These are phyloP conservation scores for Penicillium sp. DNA, from an alignment of 2,329 filamentous ascomycete genomes.

Conservation along the genomic window DNA sequence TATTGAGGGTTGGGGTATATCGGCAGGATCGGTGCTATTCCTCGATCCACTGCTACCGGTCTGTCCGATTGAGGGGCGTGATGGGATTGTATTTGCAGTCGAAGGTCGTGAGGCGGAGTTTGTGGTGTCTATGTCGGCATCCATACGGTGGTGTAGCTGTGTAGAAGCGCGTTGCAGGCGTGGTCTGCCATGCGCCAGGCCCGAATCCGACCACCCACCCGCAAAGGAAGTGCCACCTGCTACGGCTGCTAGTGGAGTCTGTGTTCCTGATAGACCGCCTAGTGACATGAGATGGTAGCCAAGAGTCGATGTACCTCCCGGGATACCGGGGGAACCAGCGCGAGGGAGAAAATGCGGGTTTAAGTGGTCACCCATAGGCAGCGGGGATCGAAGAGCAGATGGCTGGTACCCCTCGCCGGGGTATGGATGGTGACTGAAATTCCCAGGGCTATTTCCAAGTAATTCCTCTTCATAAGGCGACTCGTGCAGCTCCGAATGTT, in stretches of 20 bases:
- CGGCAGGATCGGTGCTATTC: slow-evolving; percentile 30
- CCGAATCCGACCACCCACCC: slow-evolving; percentile 40
- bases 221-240: slow-evolving; percentile 48
- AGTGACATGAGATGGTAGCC: slow-evolving; percentile 54
- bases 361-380: slow-evolving; percentile 42
- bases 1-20: slow-evolving; percentile 26
- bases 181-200: slow-evolving; percentile 25
- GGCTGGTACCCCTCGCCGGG: slow-evolving; percentile 34
- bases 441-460: slow-evolving; percentile 21
- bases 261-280: slow-evolving; percentile 53
- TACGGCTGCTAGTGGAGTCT: slow-evolving; percentile 53
- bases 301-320: slow-evolving; percentile 54
- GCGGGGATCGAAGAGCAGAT: slow-evolving; percentile 41
- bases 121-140: slow-evolving; percentile 41
- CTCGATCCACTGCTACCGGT: slow-evolving; percentile 28
- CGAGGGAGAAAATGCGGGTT: slow-evolving; percentile 49
- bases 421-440: slow-evolving; percentile 32
- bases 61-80: slow-evolving; percentile 31
- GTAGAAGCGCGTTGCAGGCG: slow-evolving; percentile 19
- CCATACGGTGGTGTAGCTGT: slow-evolving; percentile 30
- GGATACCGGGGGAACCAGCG: slow-evolving; percentile 52
- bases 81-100: slow-evolving; percentile 44
- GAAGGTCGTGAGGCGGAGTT: slow-evolving; percentile 48
- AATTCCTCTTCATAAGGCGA: slow-evolving; percentile 38
- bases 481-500: slow-evolving; percentile 31